Evolutionary conservation across 2,329 filamentous ascomycete species (phyloP).

Genomic region (Diplocarpon mali): DNA sequence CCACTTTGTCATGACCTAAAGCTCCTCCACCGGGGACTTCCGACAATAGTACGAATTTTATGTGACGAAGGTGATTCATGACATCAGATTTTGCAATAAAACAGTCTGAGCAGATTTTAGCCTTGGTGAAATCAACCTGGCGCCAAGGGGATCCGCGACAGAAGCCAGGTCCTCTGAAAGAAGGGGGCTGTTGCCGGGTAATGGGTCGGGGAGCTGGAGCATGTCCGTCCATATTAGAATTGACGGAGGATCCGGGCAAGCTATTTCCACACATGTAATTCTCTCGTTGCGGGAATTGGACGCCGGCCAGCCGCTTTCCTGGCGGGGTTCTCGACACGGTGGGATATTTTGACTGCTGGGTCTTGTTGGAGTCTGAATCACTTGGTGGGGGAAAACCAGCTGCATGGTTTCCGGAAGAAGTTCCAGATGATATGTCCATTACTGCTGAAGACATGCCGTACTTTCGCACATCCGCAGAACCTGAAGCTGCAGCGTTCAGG

Average conservation of each 20-base stretch:
- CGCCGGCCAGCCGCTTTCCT: background rate
- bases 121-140: slow-evolving; percentile 15
- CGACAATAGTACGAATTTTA: background rate
- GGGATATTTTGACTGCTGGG: background rate
- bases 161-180: background rate
- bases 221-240: background rate
- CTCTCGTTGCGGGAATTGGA: background rate
- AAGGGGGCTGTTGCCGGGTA: background rate
- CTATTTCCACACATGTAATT: too few relatives aligned
- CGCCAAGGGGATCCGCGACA: slow-evolving; percentile 11
- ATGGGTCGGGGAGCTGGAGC: background rate
- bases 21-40: background rate
- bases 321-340: background rate
- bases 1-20: background rate
- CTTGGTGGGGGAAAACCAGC: background rate
- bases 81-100: slow-evolving; percentile 8
- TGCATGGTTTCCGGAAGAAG: too few relatives aligned
- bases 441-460: too few relatives aligned
- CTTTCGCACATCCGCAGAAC: too few relatives aligned
- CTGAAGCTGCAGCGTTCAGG: too few relatives aligned
- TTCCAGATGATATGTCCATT: too few relatives aligned
- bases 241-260: background rate
- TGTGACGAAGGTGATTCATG: slow-evolving; percentile 9
- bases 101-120: slow-evolving; percentile 13
- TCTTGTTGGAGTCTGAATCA: background rate